Evolutionary conservation across 2,329 filamentous ascomycete genomes (phyloP).

Genomic region (Nigrospora osmanthi): DNA sequence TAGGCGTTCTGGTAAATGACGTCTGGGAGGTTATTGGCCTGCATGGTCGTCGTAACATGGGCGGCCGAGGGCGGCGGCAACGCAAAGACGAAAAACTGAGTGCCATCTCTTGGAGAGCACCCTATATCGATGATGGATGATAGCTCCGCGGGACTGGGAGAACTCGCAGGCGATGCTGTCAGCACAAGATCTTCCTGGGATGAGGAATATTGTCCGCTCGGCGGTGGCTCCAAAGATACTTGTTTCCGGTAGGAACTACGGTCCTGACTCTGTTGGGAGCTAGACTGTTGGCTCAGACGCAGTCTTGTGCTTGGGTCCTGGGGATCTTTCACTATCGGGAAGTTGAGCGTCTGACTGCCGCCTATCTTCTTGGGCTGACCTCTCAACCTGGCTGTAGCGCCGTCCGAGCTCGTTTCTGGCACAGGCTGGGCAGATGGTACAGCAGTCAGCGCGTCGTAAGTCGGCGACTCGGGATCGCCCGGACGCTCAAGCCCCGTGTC

Average conservation of each 20-base stretch:
- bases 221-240: slow-evolving; percentile 22
- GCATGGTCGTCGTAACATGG: slow-evolving; percentile 49
- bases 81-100: slow-evolving; percentile 22
- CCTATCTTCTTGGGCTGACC: slow-evolving; percentile 28
- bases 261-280: slow-evolving; percentile 40
- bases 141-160: slow-evolving; percentile 4
- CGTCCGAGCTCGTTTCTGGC: background rate
- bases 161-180: slow-evolving; percentile 8
- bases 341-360: slow-evolving; percentile 42
- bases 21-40: slow-evolving; percentile 49
- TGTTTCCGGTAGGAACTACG: slow-evolving; percentile 21
- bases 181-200: slow-evolving; percentile 5
- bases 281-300: slow-evolving; percentile 59
- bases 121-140: slow-evolving; percentile 12
- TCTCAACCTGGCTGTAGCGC: slow-evolving; percentile 17
- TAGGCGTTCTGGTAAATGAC: slow-evolving; percentile 79
- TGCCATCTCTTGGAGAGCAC: slow-evolving; percentile 12
- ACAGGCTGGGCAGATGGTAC: too few species aligned
- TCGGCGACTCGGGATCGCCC: too few species aligned
- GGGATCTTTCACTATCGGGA: slow-evolving; percentile 71
- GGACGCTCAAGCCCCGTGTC: too few species aligned
- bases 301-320: slow-evolving; percentile 55
- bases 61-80: slow-evolving; percentile 21
- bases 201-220: slow-evolving; percentile 3
- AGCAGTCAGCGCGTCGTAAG: too few species aligned